Evolutionary conservation across 108 stramenopile genomes (phyloP).

Genomic region (Skeletonema potamos): DNA sequence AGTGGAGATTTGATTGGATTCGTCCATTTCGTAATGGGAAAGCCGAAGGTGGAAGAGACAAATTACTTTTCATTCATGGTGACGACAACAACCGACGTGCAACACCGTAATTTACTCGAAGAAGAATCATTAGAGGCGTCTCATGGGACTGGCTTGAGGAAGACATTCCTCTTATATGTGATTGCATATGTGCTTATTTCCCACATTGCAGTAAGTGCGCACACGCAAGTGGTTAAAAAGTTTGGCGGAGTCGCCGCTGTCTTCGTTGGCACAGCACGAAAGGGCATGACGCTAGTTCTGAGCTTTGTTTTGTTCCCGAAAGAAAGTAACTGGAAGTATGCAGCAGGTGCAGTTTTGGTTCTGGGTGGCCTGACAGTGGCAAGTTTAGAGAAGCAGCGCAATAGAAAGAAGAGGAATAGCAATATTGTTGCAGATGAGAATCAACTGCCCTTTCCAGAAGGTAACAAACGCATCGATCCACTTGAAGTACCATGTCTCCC

Average conservation of each 20-base stretch:
- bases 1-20: constrained; percentile 88
- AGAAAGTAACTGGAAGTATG: constrained; percentile 85
- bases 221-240: constrained; percentile 90
- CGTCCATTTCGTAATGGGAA: constrained; percentile 57
- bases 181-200: constrained; percentile 84
- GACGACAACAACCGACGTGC: neutral
- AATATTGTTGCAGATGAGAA: neutral
- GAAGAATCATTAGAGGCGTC: neutral
- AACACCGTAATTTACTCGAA: neutral
- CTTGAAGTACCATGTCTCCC: neutral
- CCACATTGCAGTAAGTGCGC: constrained; percentile 90
- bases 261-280: constrained; percentile 88
- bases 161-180: constrained; percentile 57
- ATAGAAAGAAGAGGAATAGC: constrained; percentile 10
- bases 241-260: constrained; percentile 95
- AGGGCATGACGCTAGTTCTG: constrained; percentile 89
- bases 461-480: neutral
- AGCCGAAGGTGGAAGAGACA: constrained; percentile 5
- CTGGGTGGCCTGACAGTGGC: constrained; percentile 86
- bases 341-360: constrained; percentile 82
- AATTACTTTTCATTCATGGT: constrained; percentile 8
- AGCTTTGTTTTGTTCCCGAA: constrained; percentile 94
- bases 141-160: constrained; percentile 1
- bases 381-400: constrained; percentile 67
- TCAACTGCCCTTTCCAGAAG: neutral